Evolutionary conservation across 257 asterid species (phyloP).

Genomic region (Ophiorrhiza pumila): DNA sequence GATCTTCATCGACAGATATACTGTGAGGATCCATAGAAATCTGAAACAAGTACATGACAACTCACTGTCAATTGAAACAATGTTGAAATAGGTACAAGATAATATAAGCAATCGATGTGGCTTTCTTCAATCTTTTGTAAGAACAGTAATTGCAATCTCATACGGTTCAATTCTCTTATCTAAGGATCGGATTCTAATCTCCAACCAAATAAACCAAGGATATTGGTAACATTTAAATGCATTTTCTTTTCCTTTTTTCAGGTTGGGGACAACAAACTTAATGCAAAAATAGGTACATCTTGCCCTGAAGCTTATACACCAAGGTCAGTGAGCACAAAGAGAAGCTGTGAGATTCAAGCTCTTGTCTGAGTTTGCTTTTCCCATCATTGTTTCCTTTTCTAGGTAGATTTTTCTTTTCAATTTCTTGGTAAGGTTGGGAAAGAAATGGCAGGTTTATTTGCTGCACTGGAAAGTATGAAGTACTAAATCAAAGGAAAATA

Average conservation of each 20-base stretch:
- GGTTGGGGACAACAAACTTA: not conserved
- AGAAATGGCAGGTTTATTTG: not conserved
- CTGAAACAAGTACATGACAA: slow-evolving; percentile 30
- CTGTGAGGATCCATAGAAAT: slow-evolving; percentile 68
- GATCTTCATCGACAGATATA: slow-evolving; percentile 79
- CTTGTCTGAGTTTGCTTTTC: no score
- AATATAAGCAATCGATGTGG: not conserved
- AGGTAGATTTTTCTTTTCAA: no score
- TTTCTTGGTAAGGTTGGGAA: no score
- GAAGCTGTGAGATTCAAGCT: not conserved
- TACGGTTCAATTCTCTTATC: not conserved
- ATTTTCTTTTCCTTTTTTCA: not conserved
- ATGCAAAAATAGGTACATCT: not conserved
- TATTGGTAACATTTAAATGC: no score
- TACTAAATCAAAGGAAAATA: not conserved
- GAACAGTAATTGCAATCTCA: not conserved
- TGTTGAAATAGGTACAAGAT: not conserved
- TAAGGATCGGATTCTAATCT: not conserved
- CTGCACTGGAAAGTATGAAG: not conserved
- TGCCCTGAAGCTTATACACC: not conserved
- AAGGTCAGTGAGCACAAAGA: not conserved
- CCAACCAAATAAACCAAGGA: not conserved
- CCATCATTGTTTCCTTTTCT: no score
- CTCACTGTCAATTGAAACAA: not conserved
- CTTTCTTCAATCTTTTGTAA: slow-evolving; percentile 1